A percentile compares a stretch with the other conserved stretches of the same genome.
These are phyloP conservation scores for Penicillium janthinellum DNA, from an alignment of 2,329 filamentous ascomycete genomes.

Conservation along the genomic window DNA sequence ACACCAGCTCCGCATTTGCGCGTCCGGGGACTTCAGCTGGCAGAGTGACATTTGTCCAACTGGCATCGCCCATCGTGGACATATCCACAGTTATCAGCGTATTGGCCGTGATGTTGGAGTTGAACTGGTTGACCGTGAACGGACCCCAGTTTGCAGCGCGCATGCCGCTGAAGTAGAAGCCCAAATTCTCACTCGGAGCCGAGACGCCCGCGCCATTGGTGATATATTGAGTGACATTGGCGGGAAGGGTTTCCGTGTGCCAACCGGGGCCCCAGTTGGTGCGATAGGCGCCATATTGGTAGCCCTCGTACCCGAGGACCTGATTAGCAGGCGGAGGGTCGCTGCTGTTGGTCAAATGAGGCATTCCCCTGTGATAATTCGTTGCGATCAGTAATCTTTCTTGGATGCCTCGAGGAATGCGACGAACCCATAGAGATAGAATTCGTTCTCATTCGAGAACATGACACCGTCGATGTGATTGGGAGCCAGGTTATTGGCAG, in stretches of 20 bases:
- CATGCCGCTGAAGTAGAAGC: conserved; percentile 71
- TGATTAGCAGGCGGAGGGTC: conserved; percentile 46
- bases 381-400: neutral
- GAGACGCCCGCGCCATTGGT: conserved; percentile 65
- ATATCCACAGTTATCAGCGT: conserved; percentile 65
- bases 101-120: conserved; percentile 50
- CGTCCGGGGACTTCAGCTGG: conserved; percentile 55
- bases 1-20: conserved; percentile 67
- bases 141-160: conserved; percentile 53
- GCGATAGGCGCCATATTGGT: conserved; percentile 53
- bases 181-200: conserved; percentile 69
- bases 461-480: conserved; percentile 65
- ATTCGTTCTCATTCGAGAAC: conserved; percentile 65
- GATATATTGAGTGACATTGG: conserved; percentile 61
- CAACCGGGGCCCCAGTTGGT: conserved; percentile 43
- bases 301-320: conserved; percentile 54
- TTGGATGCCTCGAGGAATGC: neutral
- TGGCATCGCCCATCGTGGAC: conserved; percentile 49
- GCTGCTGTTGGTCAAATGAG: conserved; percentile 39
- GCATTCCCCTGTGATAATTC: conserved; percentile 47
- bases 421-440: conserved; percentile 62
- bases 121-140: conserved; percentile 45
- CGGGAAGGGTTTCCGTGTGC: conserved; percentile 43
- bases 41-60: conserved; percentile 62
- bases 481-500: conserved; percentile 40